Evolutionary conservation across 106 monocot species (phyloP), one percentile per base, ranked within the genome.

Genomic region (Narthecium ossifragum): DNA sequence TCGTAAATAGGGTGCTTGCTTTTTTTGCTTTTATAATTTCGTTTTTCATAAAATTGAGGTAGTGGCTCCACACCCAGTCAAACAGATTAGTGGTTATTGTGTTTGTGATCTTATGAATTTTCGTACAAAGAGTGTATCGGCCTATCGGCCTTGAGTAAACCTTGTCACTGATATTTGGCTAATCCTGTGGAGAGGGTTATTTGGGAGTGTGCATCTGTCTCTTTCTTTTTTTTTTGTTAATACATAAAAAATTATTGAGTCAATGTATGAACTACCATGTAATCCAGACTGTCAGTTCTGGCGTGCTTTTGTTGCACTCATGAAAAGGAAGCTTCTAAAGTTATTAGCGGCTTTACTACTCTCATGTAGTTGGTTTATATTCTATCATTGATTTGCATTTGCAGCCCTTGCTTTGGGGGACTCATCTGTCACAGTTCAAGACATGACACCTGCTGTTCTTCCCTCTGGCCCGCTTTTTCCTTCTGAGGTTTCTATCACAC

Each of bases 381-480:
- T n/a, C 53, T 34, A 15, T 56, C 55, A 31, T 22, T 6, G 17
- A 33, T 32, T 57, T 47, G 21, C 6, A 30, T 60, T 46, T 70
- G 8, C 69, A 92, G 87, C 80, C 8, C 31, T 87, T 71, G 89
- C 85, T 61, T 62, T 90, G 62, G 89, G 85, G 45, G 89, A 94
- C 38, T 68, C 78, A 51, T 77, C 85, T 58, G 73, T 86, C 9
- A 78, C 83, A 54, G 72, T 83, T 58, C 80, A 94, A 60, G 89
- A 94, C 17, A 86, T 81, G 8, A 77, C 83, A 26, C 83, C 89
- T 47, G 66, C 56, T 18, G 49, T 83, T 70, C 75, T 70, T 39
- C 72, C 83, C n/a, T 80, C 80, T 8, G 83, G 77, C 6, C 70
- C 70, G 1, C 83, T 94, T 21, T 94, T 90, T 73, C 89, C 94